Evolutionary conservation across 805 yeast genomes (phyloP).

Genomic region (Zygoascus ofunaensis): DNA sequence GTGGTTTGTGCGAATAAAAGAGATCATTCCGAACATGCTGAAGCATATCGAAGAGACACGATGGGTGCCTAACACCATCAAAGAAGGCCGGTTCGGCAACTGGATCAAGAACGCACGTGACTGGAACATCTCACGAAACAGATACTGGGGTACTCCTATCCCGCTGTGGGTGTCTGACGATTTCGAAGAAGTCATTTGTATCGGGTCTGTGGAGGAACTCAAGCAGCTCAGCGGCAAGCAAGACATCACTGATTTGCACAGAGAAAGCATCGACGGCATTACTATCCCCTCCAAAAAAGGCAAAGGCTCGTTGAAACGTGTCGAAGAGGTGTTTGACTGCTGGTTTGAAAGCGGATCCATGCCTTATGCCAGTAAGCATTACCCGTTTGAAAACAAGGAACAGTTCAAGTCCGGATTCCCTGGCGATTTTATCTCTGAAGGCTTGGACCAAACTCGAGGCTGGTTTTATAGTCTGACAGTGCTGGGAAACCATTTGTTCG

Average conservation of each 20-base stretch:
- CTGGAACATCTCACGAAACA: slow-evolving; percentile 96
- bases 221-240: slow-evolving; percentile 72
- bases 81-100: slow-evolving; percentile 92
- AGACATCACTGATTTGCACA: slow-evolving; percentile 79
- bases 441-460: slow-evolving; percentile 99
- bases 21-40: slow-evolving; percentile 82
- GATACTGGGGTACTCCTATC: slow-evolving; percentile 99
- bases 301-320: slow-evolving; percentile 77
- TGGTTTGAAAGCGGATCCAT: slow-evolving; percentile 99
- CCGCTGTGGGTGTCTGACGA: slow-evolving; percentile 98
- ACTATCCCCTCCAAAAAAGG: slow-evolving; percentile 90
- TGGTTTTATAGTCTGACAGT: slow-evolving; percentile 98
- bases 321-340: slow-evolving; percentile 98
- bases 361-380: slow-evolving; percentile 97
- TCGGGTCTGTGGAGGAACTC: slow-evolving; percentile 85
- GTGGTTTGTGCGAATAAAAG: slow-evolving; percentile 91
- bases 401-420: slow-evolving; percentile 72
- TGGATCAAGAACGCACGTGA: slow-evolving; percentile 99
- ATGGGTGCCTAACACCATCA: slow-evolving; percentile 90
- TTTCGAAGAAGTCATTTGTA: slow-evolving; percentile 81
- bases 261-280: slow-evolving; percentile 83
- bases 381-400: slow-evolving; percentile 84
- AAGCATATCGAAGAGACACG: slow-evolving; percentile 73
- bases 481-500: slow-evolving; percentile 88
- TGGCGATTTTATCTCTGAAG: slow-evolving; percentile 96